Evolutionary conservation across 805 yeast genomes (phyloP), one percentile per base, ranked within the genome.

Genomic region (Kodamaea lidongshanica): DNA sequence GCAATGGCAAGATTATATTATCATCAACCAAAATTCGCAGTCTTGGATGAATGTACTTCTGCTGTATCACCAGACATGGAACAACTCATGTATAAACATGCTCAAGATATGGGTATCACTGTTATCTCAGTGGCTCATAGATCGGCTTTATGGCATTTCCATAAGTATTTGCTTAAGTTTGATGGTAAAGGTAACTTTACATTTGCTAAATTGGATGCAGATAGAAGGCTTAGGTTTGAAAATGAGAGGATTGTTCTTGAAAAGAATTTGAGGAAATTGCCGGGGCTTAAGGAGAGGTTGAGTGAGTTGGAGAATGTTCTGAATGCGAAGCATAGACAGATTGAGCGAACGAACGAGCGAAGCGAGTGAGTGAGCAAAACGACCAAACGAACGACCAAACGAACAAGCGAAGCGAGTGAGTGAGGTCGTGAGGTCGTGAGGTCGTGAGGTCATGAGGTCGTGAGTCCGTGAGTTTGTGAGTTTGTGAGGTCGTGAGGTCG

Each of bases 1-100:
- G 96, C 96, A 9, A 79, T 89, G 82, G 95, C 94, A 3, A 71
- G 96, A 46, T 67, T 88, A 56, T 88, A 83, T 50, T 88, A 87
- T 51, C 96, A 88, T 55, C 70, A 72, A 46, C 97, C 97, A 2
- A 81, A 77, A 54, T 88, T 87, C 66, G 97, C 97, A 0, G 95
- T 88, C 15, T 64, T 88, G 41, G 97, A 88, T 58, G 97, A 88
- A 61, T 88, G 96, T 56, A 88, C 97, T 1, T 85, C 95, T 3
- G 89, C 95, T 1, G 94, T 88, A 2, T 79, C 96, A 0, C 84
- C 92, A 7, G 83, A 81, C 37, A 79, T 87, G 75, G 97, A 88
- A 52, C 85, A 81, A 39, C 76, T 79, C 45, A 87, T 89, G 84
- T 88, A 88, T 48, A 57, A 75, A 30, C 80, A 81, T 46, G 95